Conservation (phyloP, 2,329 filamentous ascomycete species). For the Colletotrichum phormii region DNA sequence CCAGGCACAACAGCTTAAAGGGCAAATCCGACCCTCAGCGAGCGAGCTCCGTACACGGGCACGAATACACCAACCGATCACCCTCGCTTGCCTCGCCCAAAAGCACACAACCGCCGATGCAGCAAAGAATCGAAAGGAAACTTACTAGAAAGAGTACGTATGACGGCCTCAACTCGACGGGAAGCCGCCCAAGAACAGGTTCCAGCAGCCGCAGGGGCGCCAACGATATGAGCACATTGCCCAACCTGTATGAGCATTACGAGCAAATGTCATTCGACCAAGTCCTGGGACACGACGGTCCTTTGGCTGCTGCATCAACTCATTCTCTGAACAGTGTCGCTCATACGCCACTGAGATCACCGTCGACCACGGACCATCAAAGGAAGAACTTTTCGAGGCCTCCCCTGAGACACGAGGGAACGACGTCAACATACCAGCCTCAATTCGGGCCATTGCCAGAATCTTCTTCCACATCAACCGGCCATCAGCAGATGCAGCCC, state of each 20-base stretch:
- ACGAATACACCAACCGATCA: constrained; percentile 53
- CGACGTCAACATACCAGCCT: not conserved
- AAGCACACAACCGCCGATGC: constrained; percentile 41
- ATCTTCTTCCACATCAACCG: not conserved
- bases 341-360: constrained; percentile 29
- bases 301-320: constrained; percentile 24
- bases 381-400: constrained; percentile 9
- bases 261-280: constrained; percentile 66
- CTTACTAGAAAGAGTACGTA: constrained; percentile 51
- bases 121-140: constrained; percentile 42
- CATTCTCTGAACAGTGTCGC: not conserved
- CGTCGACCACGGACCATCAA: constrained; percentile 13
- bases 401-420: constrained; percentile 7
- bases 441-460: not conserved
- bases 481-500: constrained; percentile 30
- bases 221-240: constrained; percentile 51
- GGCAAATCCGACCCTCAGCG: constrained; percentile 33
- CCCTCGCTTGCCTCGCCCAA: constrained; percentile 53
- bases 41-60: constrained; percentile 43
- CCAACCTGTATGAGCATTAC: constrained; percentile 68
- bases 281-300: constrained; percentile 43
- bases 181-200: constrained; percentile 28
- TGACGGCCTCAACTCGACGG: constrained; percentile 35
- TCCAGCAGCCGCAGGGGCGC: constrained; percentile 31
- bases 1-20: constrained; percentile 40